These are phyloP conservation scores for Apocynum venetum DNA, from an alignment of 257 asterid species.

Conservation along the genomic window DNA sequence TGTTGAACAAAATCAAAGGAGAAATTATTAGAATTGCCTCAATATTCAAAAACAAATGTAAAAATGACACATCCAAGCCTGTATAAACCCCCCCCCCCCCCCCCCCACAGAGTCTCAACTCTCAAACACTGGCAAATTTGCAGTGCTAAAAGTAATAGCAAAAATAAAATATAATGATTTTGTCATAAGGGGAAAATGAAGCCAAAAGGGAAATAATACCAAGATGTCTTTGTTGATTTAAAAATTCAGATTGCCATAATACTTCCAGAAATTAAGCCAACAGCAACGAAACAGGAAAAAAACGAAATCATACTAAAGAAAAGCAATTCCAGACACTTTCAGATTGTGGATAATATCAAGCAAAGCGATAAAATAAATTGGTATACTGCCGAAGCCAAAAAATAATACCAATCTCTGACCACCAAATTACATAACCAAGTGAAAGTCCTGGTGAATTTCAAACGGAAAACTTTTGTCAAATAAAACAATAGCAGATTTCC, in stretches of 20 bases:
- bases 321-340: not conserved
- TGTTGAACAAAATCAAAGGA: constrained; percentile 22
- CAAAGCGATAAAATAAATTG: not conserved
- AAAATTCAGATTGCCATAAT: not conserved
- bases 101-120: no score
- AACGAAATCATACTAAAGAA: not conserved
- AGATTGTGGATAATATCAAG: not conserved
- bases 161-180: not conserved
- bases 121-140: not conserved
- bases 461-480: not conserved
- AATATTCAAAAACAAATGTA: not conserved
- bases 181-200: not conserved
- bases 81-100: not conserved
- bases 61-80: not conserved
- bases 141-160: not conserved
- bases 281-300: not conserved
- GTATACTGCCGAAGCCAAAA: not conserved
- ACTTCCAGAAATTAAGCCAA: constrained; percentile 3
- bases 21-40: constrained; percentile 3
- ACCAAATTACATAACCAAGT: not conserved
- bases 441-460: not conserved
- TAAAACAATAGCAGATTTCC: not conserved
- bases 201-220: not conserved
- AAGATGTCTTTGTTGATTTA: not conserved
- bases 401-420: not conserved